Evolutionary conservation across 2,329 filamentous ascomycete species (phyloP).

Genomic region (Colletotrichum viniferum): DNA sequence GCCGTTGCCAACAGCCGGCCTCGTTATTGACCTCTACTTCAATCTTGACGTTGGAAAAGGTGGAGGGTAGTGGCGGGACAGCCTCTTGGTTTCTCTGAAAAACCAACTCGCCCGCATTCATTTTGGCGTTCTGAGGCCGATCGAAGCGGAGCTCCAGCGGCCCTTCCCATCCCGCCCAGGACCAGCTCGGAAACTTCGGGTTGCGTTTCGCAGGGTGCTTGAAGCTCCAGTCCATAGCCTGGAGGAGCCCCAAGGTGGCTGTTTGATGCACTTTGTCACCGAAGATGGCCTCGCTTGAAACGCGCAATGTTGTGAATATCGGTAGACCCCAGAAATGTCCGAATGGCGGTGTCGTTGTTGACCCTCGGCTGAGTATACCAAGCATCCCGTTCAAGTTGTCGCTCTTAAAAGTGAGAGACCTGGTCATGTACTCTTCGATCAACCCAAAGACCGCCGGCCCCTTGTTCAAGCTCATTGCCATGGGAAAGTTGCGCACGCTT

Average conservation of each 20-base stretch:
- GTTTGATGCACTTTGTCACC: neutral
- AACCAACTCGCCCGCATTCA: neutral
- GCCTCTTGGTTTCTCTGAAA: neutral
- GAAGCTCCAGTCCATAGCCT: neutral
- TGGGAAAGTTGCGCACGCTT: neutral
- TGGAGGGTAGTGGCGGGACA: neutral
- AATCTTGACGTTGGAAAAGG: neutral
- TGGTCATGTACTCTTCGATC: neutral
- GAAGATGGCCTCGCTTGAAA: neutral
- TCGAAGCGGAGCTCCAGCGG: neutral
- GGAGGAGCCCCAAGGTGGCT: neutral
- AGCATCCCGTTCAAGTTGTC: neutral
- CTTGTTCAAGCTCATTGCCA: neutral
- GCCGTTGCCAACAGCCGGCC: neutral
- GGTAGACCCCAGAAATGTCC: neutral
- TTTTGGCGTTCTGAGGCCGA: neutral
- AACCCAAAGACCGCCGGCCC: neutral
- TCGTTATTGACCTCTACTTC: neutral
- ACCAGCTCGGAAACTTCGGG: neutral
- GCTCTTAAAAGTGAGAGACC: neutral
- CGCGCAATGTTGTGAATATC: neutral
- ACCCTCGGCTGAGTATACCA: neutral
- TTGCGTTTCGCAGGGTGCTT: neutral
- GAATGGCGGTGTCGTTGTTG: neutral
- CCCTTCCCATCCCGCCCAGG: neutral